Percentiles rank a stretch among this genome's conserved stretches.
Conservation (phyloP, 441 rosid genomes). For the Euphorbia neoarborescens region DNA sequence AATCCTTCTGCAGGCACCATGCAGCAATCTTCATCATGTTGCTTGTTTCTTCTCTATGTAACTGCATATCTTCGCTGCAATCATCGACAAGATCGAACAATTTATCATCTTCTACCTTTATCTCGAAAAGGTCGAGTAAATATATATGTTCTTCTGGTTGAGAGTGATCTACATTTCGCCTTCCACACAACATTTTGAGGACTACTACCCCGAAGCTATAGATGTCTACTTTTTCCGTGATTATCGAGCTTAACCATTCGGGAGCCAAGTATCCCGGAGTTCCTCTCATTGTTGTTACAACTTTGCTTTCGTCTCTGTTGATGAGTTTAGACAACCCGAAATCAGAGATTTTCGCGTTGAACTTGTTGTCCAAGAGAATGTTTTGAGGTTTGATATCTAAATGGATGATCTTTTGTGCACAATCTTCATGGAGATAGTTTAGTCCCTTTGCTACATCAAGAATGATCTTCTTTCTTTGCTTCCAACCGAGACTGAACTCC, state of each 20-base stretch:
- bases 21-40: conserved; percentile 15
- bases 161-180: conserved; percentile 10
- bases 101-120: background rate
- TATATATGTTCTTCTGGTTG: conserved; percentile 1
- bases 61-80: conserved; percentile 1
- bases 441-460: conserved; percentile 21
- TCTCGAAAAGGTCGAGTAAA: conserved; percentile 1
- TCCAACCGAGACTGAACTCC: conserved; percentile 9
- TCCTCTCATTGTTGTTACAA: conserved; percentile 19
- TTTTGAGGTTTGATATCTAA: conserved; percentile 23
- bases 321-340: conserved; percentile 18
- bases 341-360: conserved; percentile 13
- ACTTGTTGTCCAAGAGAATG: conserved; percentile 16
- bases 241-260: conserved; percentile 10
- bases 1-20: conserved; percentile 14
- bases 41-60: background rate
- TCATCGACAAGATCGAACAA: conserved; percentile 6
- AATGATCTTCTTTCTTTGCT: conserved; percentile 15
- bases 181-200: conserved; percentile 16
- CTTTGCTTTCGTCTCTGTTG: conserved; percentile 18
- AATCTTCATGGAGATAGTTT: conserved; percentile 23
- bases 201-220: conserved; percentile 20
- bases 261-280: conserved; percentile 21
- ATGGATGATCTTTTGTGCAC: conserved; percentile 17
- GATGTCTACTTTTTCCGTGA: conserved; percentile 17